phyloP scores from a whole-genome alignment of 768 basidiomycete genomes.

The Boletus subcaerulescens region DNA sequence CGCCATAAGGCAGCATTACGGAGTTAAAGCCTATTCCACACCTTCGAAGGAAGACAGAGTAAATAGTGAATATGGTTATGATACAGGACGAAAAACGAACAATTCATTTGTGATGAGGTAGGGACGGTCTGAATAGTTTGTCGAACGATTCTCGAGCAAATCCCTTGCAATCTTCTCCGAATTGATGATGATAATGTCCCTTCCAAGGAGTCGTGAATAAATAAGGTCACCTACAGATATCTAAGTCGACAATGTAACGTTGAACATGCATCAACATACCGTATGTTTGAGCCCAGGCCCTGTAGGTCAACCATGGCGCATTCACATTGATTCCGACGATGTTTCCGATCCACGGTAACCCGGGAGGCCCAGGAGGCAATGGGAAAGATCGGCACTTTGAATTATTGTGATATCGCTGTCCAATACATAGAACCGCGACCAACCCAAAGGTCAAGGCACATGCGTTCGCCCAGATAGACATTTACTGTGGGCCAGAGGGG shows the following conservation, averaged over 20 bases:
- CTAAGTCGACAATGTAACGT: neutral
- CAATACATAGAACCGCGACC: neutral
- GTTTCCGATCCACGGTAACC: no score
- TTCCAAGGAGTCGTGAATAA: slow-evolving; percentile 45
- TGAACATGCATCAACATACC: slow-evolving; percentile 11
- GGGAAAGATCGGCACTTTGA: neutral
- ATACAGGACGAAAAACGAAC: neutral
- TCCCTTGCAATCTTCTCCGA: slow-evolving; percentile 40
- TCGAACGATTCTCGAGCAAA: slow-evolving; percentile 43
- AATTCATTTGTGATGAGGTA: slow-evolving; percentile 4
- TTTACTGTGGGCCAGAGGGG: neutral
- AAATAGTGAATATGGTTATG: neutral
- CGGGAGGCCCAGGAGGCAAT: neutral
- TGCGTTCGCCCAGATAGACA: neutral
- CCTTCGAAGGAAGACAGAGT: neutral
- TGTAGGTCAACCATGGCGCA: slow-evolving; percentile 34
- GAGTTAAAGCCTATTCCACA: slow-evolving; percentile 11
- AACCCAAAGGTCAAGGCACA: neutral
- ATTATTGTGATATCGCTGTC: neutral
- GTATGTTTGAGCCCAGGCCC: slow-evolving; percentile 34
- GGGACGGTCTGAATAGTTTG: slow-evolving; percentile 49
- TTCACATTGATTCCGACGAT: slow-evolving; percentile 18
- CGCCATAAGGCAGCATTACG: slow-evolving; percentile 4
- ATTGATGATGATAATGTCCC: slow-evolving; percentile 44
- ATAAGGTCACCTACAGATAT: slow-evolving; percentile 38